phyloP scores from a whole-genome alignment of 371 early-diverging fungal genomes.

The Mortierella sp. region DNA sequence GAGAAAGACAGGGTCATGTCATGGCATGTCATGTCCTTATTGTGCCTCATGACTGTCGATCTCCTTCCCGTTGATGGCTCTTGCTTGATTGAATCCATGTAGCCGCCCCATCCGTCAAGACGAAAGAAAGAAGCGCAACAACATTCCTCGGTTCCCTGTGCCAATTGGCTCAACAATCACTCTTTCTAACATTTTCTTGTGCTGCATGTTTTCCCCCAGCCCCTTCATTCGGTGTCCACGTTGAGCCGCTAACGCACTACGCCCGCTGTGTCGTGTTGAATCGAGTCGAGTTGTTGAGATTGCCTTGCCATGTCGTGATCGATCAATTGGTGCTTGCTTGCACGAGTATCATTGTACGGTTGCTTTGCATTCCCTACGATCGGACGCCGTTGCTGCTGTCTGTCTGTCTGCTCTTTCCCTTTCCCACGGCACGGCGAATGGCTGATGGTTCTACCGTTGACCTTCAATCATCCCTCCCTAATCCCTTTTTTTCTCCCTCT shows the following conservation, averaged over 20 bases:
- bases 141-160: too few relatives aligned
- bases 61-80: too few relatives aligned
- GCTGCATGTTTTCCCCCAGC: not conserved
- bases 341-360: not conserved
- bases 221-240: not conserved
- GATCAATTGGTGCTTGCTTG: not conserved
- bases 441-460: too few relatives aligned
- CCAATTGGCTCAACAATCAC: too few relatives aligned
- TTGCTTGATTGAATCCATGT: too few relatives aligned
- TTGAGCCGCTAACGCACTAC: not conserved
- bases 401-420: not conserved
- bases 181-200: not conserved
- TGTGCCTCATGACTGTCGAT: too few relatives aligned
- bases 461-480: not conserved
- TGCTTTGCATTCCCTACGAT: not conserved
- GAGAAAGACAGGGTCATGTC: not conserved
- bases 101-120: too few relatives aligned
- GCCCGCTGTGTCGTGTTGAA: not conserved
- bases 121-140: too few relatives aligned
- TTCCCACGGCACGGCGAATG: slow-evolving; percentile 10
- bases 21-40: not conserved
- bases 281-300: not conserved
- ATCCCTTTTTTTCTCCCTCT: not conserved
- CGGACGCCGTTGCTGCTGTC: not conserved
- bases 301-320: not conserved